Base-by-base conservation (phyloP, 73 alveolate species). In the Diophrys sp. region DNA sequence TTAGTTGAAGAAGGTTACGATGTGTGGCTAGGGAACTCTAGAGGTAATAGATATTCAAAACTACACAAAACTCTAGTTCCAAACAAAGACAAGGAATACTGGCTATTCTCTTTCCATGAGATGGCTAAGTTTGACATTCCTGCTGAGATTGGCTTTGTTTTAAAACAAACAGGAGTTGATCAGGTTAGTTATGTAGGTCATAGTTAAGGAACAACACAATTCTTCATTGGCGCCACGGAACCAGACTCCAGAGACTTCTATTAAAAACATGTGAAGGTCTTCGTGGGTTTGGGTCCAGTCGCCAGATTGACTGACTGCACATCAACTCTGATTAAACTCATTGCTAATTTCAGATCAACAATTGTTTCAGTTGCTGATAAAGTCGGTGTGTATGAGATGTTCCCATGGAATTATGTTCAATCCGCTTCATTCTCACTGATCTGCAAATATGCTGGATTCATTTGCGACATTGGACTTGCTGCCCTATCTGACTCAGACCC, bases 1-100 rank as follows among this genome's bases (percentile, higher is more conserved):
- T 82, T 77, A 30, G 94, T 89, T 53, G 70, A 79, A 32, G 81
- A 78, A 86, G 96, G 96, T 67, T 93, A 88, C 87, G 99, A 95
- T 75, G 97, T 95, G 33, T 95, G 99, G 99, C 73, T 89, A 33
- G 91, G 30, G 73, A n/a, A n/a, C n/a, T n/a, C n/a, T n/a, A n/a
- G n/a, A n/a, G n/a, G n/a, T n/a, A n/a, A n/a, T n/a, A n/a, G 80
- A 93, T 26, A 94, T 93, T 90, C 94, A 79, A 91, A 88, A 78
- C 53, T 55, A 44, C 97, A 95, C 89, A 84, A 81, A 54, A 84
- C 14, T 23, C 70, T 66, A 29, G 34, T 56, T 68, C 86, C 81
- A 67, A 84, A 23, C 74, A 56, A 33, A 29, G 79, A 75, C 30
- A 70, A 67, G 29, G 74, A 70, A 28, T 89, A 54, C 88, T 90